Evolutionary conservation across 2,329 filamentous ascomycete species (phyloP), one percentile per base, ranked within the genome.

Genomic region (Beauveria sp.): DNA sequence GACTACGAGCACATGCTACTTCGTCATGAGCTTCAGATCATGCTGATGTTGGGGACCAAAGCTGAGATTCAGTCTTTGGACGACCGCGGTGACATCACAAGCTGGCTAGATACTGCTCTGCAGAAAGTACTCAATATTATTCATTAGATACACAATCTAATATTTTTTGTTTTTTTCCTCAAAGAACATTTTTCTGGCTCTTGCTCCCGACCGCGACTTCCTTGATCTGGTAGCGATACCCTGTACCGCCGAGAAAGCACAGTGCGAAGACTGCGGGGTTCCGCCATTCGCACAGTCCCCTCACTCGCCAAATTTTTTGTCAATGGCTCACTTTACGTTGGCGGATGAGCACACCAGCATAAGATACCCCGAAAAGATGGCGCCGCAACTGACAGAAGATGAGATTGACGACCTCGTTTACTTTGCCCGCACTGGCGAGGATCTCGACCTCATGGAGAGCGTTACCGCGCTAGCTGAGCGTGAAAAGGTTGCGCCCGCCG

Each of bases 341-440:
- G 18, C 12, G 43, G 20, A 60, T 53, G 50, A 38, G 20, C 26
- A 53, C 26, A 53, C 46, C 58, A 40, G 38, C 58, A 53, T 26
- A 46, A 50, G 26, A 54, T 47, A 60, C 28, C 28, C 22, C 20
- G 7, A 64, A 57, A 65, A 63, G 60, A 82, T 82, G 75, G 76
- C 79, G 30, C 79, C 79, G 24, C 77, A 78, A 63, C 78, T 93
- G 54, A 83, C 84, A 55, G 86, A 89, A 71, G 93, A 96, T 58
- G 85, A 92, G 73, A 88, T 96, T 69, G 93, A 97, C 73, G 93
- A 98, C 75, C 83, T 98, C 66, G 84, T 98, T 67, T 97, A 96
- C 78, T 86, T 91, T 67, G 84, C 92, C 2, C 90, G 93, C 43
- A 82, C 84, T 0, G 91, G 91, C 65, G 93, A 97, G 65, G 78